Evolutionary conservation across 805 yeast genomes (phyloP).

Genomic region (Wickerhamiella bombiphila): DNA sequence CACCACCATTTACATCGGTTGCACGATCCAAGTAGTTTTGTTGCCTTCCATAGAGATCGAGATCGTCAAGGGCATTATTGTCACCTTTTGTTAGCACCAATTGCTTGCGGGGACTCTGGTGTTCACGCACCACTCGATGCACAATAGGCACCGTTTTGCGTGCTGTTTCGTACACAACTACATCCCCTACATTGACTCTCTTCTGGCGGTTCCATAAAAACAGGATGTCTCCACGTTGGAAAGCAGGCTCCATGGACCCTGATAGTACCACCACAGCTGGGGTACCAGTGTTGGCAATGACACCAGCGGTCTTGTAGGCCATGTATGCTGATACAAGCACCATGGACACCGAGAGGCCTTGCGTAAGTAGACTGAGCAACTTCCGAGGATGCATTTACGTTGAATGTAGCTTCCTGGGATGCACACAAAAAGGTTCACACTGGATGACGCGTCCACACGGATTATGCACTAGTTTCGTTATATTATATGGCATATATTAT

Average conservation of each 20-base stretch:
- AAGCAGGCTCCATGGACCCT: conserved; percentile 99
- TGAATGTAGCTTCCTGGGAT: too few relatives aligned
- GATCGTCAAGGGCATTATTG: conserved; percentile 83
- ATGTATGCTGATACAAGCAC: conserved; percentile 81
- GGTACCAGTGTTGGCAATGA: conserved; percentile 68
- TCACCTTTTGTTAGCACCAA: conserved; percentile 87
- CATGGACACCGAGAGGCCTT: conserved; percentile 56
- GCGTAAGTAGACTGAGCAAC: conserved; percentile 25
- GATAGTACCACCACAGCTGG: conserved; percentile 95
- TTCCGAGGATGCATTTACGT: conserved; percentile 13
- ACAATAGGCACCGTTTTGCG: conserved; percentile 87
- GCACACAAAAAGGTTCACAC: too few relatives aligned
- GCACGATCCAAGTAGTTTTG: conserved; percentile 65
- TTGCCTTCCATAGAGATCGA: conserved; percentile 64
- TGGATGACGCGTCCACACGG: too few relatives aligned
- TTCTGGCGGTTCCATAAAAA: conserved; percentile 77
- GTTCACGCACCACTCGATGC: conserved; percentile 84
- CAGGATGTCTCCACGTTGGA: conserved; percentile 91
- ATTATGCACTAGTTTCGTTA: too few relatives aligned
- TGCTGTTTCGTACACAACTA: conserved; percentile 78
- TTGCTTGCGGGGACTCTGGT: conserved; percentile 41
- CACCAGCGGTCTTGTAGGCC: conserved; percentile 73
- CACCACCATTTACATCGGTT: conserved; percentile 66
- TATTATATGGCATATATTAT: too few relatives aligned
- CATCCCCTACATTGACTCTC: conserved; percentile 65